Conservation (phyloP, 495 filamentous ascomycete species). For the Penicillium argentinense region DNA sequence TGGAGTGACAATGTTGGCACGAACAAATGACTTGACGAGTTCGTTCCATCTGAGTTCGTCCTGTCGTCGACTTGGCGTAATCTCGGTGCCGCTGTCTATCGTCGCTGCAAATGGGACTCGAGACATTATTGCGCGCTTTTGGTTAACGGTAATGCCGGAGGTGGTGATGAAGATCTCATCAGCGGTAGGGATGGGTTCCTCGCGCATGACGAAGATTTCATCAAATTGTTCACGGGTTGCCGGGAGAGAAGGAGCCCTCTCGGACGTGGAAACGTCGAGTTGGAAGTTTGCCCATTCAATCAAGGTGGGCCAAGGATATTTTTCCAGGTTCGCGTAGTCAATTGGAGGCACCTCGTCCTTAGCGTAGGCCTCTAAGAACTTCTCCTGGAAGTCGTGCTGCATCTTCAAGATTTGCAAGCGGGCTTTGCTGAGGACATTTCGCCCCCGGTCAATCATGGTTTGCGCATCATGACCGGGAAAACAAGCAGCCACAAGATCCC, state of each 20-base stretch:
- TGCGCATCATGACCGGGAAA: constrained; percentile 62
- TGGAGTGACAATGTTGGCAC: constrained; percentile 56
- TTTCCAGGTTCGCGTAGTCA: constrained; percentile 66
- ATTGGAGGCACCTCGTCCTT: constrained; percentile 65
- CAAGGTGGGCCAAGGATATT: constrained; percentile 74
- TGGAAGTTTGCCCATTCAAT: constrained; percentile 69
- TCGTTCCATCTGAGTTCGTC: constrained; percentile 28
- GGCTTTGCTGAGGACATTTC: constrained; percentile 54
- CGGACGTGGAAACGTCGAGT: constrained; percentile 42
- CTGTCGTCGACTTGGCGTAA: constrained; percentile 10
- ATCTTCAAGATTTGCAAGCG: constrained; percentile 65
- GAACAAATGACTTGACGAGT: constrained; percentile 60
- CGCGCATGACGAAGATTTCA: constrained; percentile 46
- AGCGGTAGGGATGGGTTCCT: constrained; percentile 32
- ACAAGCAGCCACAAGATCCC: constrained; percentile 65
- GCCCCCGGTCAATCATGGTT: constrained; percentile 62
- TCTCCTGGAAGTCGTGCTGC: constrained; percentile 72
- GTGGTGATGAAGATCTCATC: constrained; percentile 46
- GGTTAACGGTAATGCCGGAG: constrained; percentile 28
- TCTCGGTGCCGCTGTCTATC: neutral
- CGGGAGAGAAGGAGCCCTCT: constrained; percentile 50
- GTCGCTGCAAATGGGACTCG: constrained; percentile 35
- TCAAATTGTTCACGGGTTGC: constrained; percentile 52
- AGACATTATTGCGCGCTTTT: constrained; percentile 37
- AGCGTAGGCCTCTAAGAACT: constrained; percentile 75